Evolutionary conservation across 73 alveolate genomes (phyloP).

Genomic region (Tetrahymena thermophila): DNA sequence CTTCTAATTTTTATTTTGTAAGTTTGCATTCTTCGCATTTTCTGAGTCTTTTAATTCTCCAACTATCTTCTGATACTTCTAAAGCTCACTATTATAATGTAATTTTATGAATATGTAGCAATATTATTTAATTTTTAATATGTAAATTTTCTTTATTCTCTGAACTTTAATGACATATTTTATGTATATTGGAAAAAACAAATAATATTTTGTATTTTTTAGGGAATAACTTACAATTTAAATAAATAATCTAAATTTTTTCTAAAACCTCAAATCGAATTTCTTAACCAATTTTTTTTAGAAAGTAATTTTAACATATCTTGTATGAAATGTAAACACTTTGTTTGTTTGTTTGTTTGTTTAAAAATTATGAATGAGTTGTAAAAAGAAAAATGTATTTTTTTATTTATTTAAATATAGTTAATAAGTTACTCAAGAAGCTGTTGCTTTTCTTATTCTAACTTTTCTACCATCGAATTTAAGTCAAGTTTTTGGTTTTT

Average conservation of each 20-base stretch:
- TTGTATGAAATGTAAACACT: neutral
- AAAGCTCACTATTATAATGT: slow-evolving; percentile 12
- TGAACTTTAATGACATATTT: neutral
- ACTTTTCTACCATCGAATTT: slow-evolving; percentile 53
- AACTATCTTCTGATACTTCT: slow-evolving; percentile 18
- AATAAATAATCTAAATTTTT: too few species aligned
- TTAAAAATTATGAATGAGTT: too few species aligned
- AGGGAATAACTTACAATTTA: neutral
- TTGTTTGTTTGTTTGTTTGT: too few species aligned
- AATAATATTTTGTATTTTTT: neutral
- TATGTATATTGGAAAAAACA: neutral
- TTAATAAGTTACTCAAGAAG: neutral
- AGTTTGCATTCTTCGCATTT: neutral
- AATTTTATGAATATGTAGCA: neutral
- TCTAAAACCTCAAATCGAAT: neutral
- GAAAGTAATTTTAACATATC: too few species aligned
- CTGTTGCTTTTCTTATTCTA: slow-evolving; percentile 50
- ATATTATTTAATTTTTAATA: too few species aligned
- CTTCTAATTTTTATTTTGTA: neutral
- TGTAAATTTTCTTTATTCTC: neutral
- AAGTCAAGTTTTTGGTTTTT: slow-evolving; percentile 55
- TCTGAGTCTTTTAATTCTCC: neutral
- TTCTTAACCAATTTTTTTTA: too few species aligned
- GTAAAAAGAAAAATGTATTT: too few species aligned
- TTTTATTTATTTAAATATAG: neutral